Evolutionary conservation across 2,329 filamentous ascomycete genomes (phyloP), one percentile per base, ranked within the genome.

Genomic region (Pestalotiopsis sp.): DNA sequence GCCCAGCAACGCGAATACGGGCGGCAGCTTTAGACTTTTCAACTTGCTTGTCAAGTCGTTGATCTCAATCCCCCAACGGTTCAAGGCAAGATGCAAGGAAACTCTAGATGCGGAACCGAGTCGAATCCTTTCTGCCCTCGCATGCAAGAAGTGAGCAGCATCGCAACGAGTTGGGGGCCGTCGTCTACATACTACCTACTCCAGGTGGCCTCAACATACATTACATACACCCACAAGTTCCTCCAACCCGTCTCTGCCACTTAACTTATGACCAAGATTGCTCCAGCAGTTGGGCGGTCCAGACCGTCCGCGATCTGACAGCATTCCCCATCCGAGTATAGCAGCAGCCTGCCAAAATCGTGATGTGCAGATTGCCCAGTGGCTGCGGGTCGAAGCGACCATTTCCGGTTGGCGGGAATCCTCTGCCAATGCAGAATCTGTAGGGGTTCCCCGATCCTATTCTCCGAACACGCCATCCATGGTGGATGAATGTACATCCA

Each of bases 361-460:
- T 59, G 59, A 61, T 61, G 25, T 61, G 59, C 59, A 61, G 27
- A 61, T 61, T 61, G 17, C 59, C 31, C 36, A 36, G 31, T 36
- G 13, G n/a, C 11, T 27, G 25, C 41, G 64, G 49, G 31, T 60
- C 49, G 52, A 27, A 55, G 14, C 27, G 45, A 31, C 17, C 17
- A 27, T 41, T 66, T 66, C 64, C 64, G 52, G 64, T 66, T 66
- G 64, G 64, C 31, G 64, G 64, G 60, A 66, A 36, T 17, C 52
- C n/a, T 27, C 23, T 65, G 63, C 63, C 52, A 65, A 65, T 65
- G 63, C 63, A 65, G 25, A 57, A 20, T 27, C 27, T 31, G 55
- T 25, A 23, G 14, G 20, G 64, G 45, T 39, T 59, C 27, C 36
- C 64, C 52, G 64, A 66, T 66, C 64, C 45, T 66, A 60, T 66